Evolutionary conservation across 2,329 filamentous ascomycete genomes (phyloP).

Genomic region (Fusarium neocosmosporiellum): DNA sequence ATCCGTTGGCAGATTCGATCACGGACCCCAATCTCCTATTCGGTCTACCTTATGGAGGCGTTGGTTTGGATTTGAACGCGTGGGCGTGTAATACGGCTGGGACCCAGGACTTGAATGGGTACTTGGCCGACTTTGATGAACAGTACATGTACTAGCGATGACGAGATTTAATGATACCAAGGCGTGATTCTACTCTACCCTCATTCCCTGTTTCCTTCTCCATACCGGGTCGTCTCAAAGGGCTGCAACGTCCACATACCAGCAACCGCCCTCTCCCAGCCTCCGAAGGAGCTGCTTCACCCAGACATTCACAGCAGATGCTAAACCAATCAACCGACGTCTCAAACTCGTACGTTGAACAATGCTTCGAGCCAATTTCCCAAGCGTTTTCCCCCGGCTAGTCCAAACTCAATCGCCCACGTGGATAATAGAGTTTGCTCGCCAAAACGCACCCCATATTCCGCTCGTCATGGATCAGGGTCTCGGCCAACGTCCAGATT

Average conservation of each 20-base stretch:
- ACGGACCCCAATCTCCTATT: constrained; percentile 38
- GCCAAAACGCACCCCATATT: background rate
- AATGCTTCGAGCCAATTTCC: background rate
- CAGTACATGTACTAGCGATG: constrained; percentile 41
- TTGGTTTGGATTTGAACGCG: constrained; percentile 32
- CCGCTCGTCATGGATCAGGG: background rate
- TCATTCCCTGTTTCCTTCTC: background rate
- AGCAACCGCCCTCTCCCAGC: background rate
- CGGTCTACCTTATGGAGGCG: constrained; percentile 35
- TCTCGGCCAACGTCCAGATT: background rate
- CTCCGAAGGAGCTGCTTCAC: background rate
- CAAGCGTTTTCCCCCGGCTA: background rate
- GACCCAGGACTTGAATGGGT: constrained; percentile 27
- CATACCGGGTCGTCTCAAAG: background rate
- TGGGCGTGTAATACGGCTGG: constrained; percentile 33
- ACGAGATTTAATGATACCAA: background rate
- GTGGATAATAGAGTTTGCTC: background rate
- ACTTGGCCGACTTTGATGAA: constrained; percentile 36
- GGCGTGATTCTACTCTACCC: background rate
- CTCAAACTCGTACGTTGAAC: background rate
- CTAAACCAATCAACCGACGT: background rate
- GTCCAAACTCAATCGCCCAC: background rate
- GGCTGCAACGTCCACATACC: background rate
- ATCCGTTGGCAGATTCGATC: constrained; percentile 16
- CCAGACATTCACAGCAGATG: background rate